These are phyloP conservation scores for Rubroboletus pulcherrimus DNA, from an alignment of 768 basidiomycete genomes.

Conservation along the genomic window DNA sequence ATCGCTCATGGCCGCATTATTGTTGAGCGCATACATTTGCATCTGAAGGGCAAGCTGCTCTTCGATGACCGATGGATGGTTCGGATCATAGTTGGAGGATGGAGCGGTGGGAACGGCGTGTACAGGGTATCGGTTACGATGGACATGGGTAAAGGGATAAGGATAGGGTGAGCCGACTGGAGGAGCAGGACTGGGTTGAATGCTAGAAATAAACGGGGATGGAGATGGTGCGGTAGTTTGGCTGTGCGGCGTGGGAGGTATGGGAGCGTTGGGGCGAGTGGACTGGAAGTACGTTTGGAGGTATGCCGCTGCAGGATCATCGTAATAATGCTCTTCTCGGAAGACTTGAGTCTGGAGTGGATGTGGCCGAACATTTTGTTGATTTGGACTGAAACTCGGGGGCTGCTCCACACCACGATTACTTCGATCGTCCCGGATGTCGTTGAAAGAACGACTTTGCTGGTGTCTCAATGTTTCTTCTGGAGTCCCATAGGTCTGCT, in stretches of 20 bases:
- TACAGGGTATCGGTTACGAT: conserved; percentile 43
- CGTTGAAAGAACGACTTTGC: conserved; percentile 18
- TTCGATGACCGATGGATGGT: conserved; percentile 50
- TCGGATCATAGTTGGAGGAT: conserved; percentile 37
- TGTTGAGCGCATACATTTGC: conserved; percentile 74
- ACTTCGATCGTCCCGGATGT: conserved; percentile 21
- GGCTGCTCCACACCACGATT: conserved; percentile 23
- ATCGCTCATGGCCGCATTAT: conserved; percentile 59
- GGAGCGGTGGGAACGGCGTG: conserved; percentile 42
- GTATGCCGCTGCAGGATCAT: conserved; percentile 58
- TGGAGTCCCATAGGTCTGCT: conserved; percentile 10
- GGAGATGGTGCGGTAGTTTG: conserved; percentile 73
- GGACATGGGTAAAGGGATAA: conserved; percentile 71
- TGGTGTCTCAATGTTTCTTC: conserved; percentile 20
- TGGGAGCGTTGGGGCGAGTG: conserved; percentile 67
- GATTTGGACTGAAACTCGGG: conserved; percentile 10
- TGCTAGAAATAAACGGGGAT: conserved; percentile 56
- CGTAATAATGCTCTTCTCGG: conserved; percentile 59
- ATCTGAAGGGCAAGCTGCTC: conserved; percentile 73
- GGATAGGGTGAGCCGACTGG: conserved; percentile 76
- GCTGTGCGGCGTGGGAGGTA: conserved; percentile 76
- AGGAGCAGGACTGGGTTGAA: conserved; percentile 50
- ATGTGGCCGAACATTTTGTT: conserved; percentile 34
- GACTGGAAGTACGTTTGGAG: conserved; percentile 57
- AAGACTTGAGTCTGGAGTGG: conserved; percentile 39